A percentile compares a stretch with the other conserved stretches of the same genome.
Conservation (phyloP, 2,329 filamentous ascomycete genomes). For the Arthrinium puccinioides region DNA sequence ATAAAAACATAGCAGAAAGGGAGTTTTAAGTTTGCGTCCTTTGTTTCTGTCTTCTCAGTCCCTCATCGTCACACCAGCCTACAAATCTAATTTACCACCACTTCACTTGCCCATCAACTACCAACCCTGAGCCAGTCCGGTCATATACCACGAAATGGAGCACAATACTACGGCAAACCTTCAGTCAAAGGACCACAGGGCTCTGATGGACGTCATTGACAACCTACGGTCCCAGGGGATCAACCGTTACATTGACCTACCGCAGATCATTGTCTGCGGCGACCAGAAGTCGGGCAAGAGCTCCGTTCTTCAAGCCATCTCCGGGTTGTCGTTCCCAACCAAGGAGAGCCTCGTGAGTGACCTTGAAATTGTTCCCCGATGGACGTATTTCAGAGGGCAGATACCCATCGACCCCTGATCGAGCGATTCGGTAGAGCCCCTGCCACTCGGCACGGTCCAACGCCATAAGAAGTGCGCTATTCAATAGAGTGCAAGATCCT, state of each 20-base stretch:
- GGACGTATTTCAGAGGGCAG: too few species aligned
- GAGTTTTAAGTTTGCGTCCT: not conserved
- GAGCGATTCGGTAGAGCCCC: too few species aligned
- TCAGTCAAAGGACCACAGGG: not conserved
- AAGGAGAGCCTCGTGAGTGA: not conserved
- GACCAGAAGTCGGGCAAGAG: constrained; percentile 50
- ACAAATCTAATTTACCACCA: not conserved
- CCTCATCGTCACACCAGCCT: not conserved
- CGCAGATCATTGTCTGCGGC: constrained; percentile 40
- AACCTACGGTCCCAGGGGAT: constrained; percentile 25
- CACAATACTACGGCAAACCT: not conserved
- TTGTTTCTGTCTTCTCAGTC: not conserved
- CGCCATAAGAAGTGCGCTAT: too few species aligned
- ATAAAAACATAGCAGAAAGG: too few species aligned
- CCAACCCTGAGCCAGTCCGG: too few species aligned
- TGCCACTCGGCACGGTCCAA: too few species aligned
- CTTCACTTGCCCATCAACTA: not conserved
- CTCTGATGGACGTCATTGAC: constrained; percentile 2
- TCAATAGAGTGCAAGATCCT: too few species aligned
- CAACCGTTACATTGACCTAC: constrained; percentile 24
- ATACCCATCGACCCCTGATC: too few species aligned
- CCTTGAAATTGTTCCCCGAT: too few species aligned
- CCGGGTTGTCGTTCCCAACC: constrained; percentile 47
- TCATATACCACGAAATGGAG: not conserved
- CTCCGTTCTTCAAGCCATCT: constrained; percentile 47